Base-by-base conservation (phyloP, 1,284 basidiomycete species). In the Trametes polyzona region DNA sequence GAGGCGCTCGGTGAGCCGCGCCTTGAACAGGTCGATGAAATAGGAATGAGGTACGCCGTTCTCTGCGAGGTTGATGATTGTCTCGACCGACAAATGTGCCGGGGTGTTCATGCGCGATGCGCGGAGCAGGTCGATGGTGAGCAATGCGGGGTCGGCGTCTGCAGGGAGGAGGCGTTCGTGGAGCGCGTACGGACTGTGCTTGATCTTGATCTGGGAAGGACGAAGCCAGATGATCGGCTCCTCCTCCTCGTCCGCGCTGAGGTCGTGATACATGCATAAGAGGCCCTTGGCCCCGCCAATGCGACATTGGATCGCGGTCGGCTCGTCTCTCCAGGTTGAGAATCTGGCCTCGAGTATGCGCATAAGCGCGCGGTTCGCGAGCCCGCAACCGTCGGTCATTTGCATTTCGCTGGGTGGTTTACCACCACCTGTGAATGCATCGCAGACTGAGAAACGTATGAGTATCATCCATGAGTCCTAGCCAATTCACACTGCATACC, bases 371-470 rank as follows among this genome's bases (percentile, higher is more conserved):
- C 64, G 58, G 46, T 74, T 78, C 0, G 73, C 70, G 23, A 76
- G 60, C 0, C 79, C 79, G 55, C 76, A 78, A 0, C 79, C 78
- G 53, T 80, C 78, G 0, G 78, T 79, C 74, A 80, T 77, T 19
- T 73, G 67, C 63, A 72, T 69, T 43, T 74, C 70, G 35, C 65
- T 68, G 0, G 73, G 68, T 2, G 67, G 67, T 52, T 73, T 71
- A 0, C 66, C 67, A 1, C 26, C n/a, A 0, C 59, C 58, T 1
- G 35, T 29, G 44, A 58, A 63, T 0, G 54, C 51, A 4, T 61
- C 56, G 12, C 62, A 63, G n/a, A 63, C 62, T 63, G 19, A 50
- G 21, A 56, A 33, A n/a, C 55, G 62, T 1, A 58, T 63, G 17
- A 10, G 67, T 70, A 16, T 64, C 65, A 68, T 9, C 14, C 19